phyloP scores from a whole-genome alignment of 352 stramenopile species.

The Hyaloperonospora arabidopsidis region DNA sequence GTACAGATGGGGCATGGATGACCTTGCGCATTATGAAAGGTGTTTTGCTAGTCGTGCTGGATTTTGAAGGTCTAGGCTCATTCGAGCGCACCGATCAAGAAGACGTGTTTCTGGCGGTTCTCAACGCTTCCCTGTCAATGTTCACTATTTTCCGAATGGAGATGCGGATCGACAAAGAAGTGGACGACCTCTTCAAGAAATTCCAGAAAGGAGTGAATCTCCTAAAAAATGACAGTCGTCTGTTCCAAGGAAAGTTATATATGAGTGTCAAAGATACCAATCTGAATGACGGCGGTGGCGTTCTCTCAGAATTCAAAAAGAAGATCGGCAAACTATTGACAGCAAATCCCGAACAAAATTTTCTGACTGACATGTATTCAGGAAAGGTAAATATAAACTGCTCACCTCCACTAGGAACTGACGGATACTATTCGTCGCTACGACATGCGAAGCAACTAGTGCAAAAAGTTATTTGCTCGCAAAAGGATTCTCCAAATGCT shows the following conservation, averaged over 20 bases:
- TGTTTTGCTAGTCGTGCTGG: slow-evolving; percentile 58
- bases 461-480: slow-evolving; percentile 15
- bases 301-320: slow-evolving; percentile 39
- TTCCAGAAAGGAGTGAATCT: slow-evolving; percentile 65
- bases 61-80: slow-evolving; percentile 30
- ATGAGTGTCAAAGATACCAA: slow-evolving; percentile 78
- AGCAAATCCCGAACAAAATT: slow-evolving; percentile 50
- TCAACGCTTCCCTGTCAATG: slow-evolving; percentile 55
- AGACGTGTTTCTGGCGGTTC: slow-evolving; percentile 55
- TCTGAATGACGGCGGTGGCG: slow-evolving; percentile 42
- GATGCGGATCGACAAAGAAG: slow-evolving; percentile 63
- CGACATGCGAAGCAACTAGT: slow-evolving; percentile 34
- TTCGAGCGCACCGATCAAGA: slow-evolving; percentile 64
- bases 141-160: slow-evolving; percentile 63
- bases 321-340: slow-evolving; percentile 45
- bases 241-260: slow-evolving; percentile 56
- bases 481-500: slow-evolving; percentile 15
- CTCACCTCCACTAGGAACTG: slow-evolving; percentile 56
- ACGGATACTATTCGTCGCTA: slow-evolving; percentile 59
- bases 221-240: slow-evolving; percentile 45
- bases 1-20: slow-evolving; percentile 67
- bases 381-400: slow-evolving; percentile 54
- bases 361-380: slow-evolving; percentile 57
- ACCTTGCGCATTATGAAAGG: slow-evolving; percentile 34
- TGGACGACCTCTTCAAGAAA: slow-evolving; percentile 53